Evolutionary conservation across 495 filamentous ascomycete species (phyloP), one percentile per base, ranked within the genome.

Genomic region (Hypoxylon trugodes): DNA sequence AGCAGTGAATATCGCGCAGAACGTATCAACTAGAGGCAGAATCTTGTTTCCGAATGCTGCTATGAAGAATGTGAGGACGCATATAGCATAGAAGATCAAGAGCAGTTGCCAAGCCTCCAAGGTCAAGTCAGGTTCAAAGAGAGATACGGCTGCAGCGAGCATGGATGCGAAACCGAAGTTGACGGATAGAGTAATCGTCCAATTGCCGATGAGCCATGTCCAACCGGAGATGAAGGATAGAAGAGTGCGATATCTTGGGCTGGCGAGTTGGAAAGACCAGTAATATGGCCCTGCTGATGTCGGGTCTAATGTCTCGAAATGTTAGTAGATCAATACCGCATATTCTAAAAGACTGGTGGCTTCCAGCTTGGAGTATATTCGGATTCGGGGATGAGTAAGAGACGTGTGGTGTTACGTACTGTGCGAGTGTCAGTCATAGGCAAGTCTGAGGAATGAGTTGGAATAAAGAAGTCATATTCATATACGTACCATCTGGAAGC

Each of bases 181-280:
- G 56, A 86, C 85, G 41, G 84, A 84, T 1, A 84, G 84, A 1
- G 84, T 86, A 7, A 86, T 83, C 1, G 84, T 83, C 56, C 85
- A 80, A 64, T 83, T 81, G 6, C 80, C 80, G 25, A 82, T 76
- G 16, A 82, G 61, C 65, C 81, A 82, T 36, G 80, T 81, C 82
- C 82, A 85, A 10, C 84, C 84, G 2, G 84, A 84, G 42, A 86
- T 77, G 80, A 84, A 86, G 22, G 80, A 79, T 35, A 79, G 76
- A 59, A 84, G 79, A 7, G 82, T 81, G 6, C 76, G 73, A 36
- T 78, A 73, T 35, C 66, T 68, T 4, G 72, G 65, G 12, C 82
- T 82, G 2, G 84, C 81, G 6, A 86, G 76, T 37, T 82, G 80
- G 48, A 82, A 82, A 5, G 83, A 78, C 82, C 84, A 86, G 65